Evolutionary conservation across 345 rosid genomes (phyloP), one percentile per base, ranked within the genome.

Genomic region (thale cress (Arabidopsis thaliana)): DNA sequence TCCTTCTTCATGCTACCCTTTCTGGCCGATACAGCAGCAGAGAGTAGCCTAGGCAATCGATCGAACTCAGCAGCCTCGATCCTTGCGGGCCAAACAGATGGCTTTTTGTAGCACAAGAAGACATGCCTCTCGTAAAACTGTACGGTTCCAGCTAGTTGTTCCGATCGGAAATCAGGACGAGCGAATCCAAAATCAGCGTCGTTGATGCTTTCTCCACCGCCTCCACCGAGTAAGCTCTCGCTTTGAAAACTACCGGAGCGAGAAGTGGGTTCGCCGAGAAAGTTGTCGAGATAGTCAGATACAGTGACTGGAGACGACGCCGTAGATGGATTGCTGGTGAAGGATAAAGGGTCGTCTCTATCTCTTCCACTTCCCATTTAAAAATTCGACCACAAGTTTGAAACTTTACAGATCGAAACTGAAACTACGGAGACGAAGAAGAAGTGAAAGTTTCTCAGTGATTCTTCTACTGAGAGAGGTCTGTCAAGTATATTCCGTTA

Each of bases 31-130:
- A 91, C 86, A 34, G 97, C 91, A 13, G 97, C 97, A 67, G 93
- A 86, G 55, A 94, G 88, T 74, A 91, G 53, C 91, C 98, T 83
- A 62, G 97, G 98, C 82, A 91, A 84, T n/a, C 99, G 96, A 87
- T 95, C 99, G 68, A 95, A 95, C 91, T 95, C 99, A 13, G 99
- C 92, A 12, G 99, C 97, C 80, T 92, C 97, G 70, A 95, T 89
- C 81, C 99, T 89, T 0, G 93, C 86, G 0, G 97, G 97, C 99
- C 97, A 95, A 32, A 89, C 99, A 38, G 90, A 84, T 1, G 97
- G 99, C 79, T 87, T 90, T 83, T 95, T 95, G 82, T 95, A 95
- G 74, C 99, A 95, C 58, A 95, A 71, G 78, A 92, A 95, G 16
- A 92, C 90, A 69, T 95, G 99, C 34, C 99, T 90, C 78, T 87